Evolutionary conservation across 2,329 filamentous ascomycete genomes (phyloP), one percentile per base, ranked within the genome.

Genomic region (Fusarium duplospermum): DNA sequence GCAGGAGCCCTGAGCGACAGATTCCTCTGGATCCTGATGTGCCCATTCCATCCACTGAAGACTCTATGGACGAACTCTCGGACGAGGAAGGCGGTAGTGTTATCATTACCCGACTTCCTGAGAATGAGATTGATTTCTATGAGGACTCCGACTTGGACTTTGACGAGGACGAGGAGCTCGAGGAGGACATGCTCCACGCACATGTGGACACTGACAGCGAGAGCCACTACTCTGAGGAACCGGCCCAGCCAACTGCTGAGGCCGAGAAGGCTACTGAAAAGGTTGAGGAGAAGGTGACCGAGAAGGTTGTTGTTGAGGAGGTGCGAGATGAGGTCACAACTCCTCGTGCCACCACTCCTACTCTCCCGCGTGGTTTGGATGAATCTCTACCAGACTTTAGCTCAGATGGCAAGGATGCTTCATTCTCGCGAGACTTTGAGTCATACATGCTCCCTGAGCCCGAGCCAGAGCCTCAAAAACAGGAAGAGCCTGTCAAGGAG

Each of bases 21-120:
- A 85, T 90, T 58, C 84, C 90, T 35, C 88, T 94, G 69, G 95
- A 98, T 80, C 96, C 96, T 8, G 96, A 98, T 81, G 89, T 96
- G 45, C 94, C 96, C 0, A 94, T 98, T 76, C 95, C 94, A 22
- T 97, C 94, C 38, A 92, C 94, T 16, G 96, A 98, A 82, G 91
- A 91, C 74, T 89, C 88, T 2, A 85, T 90, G 42, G 81, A 87
- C 14, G 83, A 86, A 4, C 83, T 86, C 22, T 83, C 85, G 2
- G 71, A 88, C 42, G 86, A 86, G 27, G 87, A 88, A 47, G 88
- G 87, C 70, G 87, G 86, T 29, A 91, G 91, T 67, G 87, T 93
- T 62, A 87, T 93, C 57, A 91, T 95, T 78, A 94, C 93, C 76
- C 86, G 91, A 45, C 88, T 92, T 78, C 85, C 87, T 31, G 89